These are phyloP conservation scores for Austroboletus festivus DNA, from an alignment of 768 basidiomycete species.

Conservation along the genomic window DNA sequence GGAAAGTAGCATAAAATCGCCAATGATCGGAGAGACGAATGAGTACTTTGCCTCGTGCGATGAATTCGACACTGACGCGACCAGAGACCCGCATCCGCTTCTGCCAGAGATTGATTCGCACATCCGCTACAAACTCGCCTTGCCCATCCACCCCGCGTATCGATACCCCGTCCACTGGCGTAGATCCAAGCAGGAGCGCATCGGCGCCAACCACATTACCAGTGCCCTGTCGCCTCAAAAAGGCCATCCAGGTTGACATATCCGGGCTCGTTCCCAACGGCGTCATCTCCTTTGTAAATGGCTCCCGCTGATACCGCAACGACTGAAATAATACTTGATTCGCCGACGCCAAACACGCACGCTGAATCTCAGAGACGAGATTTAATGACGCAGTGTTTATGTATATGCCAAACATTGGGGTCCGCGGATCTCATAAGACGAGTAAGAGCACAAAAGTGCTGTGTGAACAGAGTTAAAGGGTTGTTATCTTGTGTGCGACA, in stretches of 20 bases:
- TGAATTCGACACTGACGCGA: slow-evolving; percentile 57
- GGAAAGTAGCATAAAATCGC: not conserved
- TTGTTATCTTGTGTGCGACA: too few species aligned
- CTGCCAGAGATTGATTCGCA: slow-evolving; percentile 54
- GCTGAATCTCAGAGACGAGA: slow-evolving; percentile 61
- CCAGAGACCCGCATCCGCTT: slow-evolving; percentile 67
- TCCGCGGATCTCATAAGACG: too few species aligned
- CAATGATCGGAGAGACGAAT: not conserved
- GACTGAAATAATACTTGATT: slow-evolving; percentile 28
- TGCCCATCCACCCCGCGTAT: slow-evolving; percentile 51
- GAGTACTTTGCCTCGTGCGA: slow-evolving; percentile 45
- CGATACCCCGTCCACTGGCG: slow-evolving; percentile 51
- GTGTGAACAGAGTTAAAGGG: too few species aligned
- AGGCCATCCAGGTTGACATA: too few species aligned
- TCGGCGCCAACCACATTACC: slow-evolving; percentile 40
- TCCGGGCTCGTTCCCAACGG: slow-evolving; percentile 11
- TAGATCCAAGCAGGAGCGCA: slow-evolving; percentile 39
- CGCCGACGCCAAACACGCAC: slow-evolving; percentile 50
- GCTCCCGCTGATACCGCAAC: slow-evolving; percentile 14
- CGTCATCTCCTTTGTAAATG: slow-evolving; percentile 8
- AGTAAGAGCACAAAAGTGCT: too few species aligned
- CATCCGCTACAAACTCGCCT: slow-evolving; percentile 49
- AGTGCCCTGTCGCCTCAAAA: too few species aligned
- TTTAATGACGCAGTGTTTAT: too few species aligned
- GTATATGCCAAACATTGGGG: too few species aligned